Evolutionary conservation across 306 rosid genomes (phyloP).

Genomic region (Dalbergia cochinchinensis): DNA sequence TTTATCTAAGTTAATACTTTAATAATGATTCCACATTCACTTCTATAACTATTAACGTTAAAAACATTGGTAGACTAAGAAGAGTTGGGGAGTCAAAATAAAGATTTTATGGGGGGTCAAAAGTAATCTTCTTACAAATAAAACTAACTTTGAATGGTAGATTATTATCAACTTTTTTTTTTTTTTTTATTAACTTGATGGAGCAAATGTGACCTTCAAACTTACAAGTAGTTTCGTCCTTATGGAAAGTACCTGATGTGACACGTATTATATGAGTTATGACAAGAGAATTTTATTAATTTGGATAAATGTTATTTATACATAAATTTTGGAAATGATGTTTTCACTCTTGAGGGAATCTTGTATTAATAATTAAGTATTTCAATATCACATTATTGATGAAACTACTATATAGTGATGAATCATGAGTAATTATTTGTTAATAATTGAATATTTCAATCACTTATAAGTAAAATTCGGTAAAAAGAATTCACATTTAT

Average conservation of each 20-base stretch:
- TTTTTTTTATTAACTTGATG: neutral
- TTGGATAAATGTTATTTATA: neutral
- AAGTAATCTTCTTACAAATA: neutral
- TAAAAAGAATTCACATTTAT: too few species aligned
- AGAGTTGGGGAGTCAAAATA: neutral
- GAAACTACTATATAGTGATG: too few species aligned
- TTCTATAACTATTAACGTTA: neutral
- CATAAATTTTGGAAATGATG: too few species aligned
- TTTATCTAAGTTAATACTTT: neutral
- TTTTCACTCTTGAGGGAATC: neutral
- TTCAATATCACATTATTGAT: too few species aligned
- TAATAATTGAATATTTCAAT: neutral
- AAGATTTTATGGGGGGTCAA: neutral
- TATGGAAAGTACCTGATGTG: neutral
- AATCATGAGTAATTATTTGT: too few species aligned
- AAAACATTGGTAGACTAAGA: neutral
- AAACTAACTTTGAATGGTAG: neutral
- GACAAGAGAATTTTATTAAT: neutral
- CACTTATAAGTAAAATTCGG: too few species aligned
- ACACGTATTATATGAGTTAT: neutral
- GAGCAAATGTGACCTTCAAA: neutral
- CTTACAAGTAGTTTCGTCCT: neutral
- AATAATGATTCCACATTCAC: neutral
- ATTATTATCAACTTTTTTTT: neutral
- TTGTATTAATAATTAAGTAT: too few species aligned